These are phyloP conservation scores for Eutypa lata DNA, from an alignment of 2,329 filamentous ascomycete species.

Conservation along the genomic window DNA sequence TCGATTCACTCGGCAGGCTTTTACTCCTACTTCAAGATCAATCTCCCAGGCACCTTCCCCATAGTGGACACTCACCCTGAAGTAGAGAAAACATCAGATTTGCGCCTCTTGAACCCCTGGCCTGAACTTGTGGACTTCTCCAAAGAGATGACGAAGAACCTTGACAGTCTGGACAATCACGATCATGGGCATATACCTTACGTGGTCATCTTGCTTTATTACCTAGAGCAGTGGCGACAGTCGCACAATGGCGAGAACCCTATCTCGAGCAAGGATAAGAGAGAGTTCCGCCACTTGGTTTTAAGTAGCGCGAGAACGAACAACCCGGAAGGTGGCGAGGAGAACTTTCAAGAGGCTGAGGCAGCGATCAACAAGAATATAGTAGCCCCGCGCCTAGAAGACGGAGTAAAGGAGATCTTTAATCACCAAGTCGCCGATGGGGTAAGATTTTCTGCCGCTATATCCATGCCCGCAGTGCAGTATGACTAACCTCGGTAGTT, in stretches of 20 bases:
- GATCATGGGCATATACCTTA: constrained; percentile 92
- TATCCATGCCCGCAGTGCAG: constrained; percentile 2
- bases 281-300: constrained; percentile 72
- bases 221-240: constrained; percentile 76
- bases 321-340: constrained; percentile 82
- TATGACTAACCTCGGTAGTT: constrained; percentile 26
- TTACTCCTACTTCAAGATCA: constrained; percentile 83
- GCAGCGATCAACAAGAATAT: constrained; percentile 87
- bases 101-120: constrained; percentile 84
- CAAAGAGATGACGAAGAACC: constrained; percentile 61
- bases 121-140: constrained; percentile 71
- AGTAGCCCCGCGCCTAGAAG: constrained; percentile 63
- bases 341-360: constrained; percentile 94
- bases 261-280: constrained; percentile 79
- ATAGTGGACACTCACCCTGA: constrained; percentile 96
- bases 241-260: constrained; percentile 67
- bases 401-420: constrained; percentile 74
- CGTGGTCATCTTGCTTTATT: constrained; percentile 77
- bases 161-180: constrained; percentile 70
- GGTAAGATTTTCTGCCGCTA: constrained; percentile 49
- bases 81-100: constrained; percentile 76
- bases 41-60: constrained; percentile 75
- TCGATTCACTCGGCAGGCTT: constrained; percentile 88
- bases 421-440: constrained; percentile 52
- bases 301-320: constrained; percentile 63